Evolutionary conservation across 306 rosid genomes (phyloP).

Genomic region (Rosa lucieae): DNA sequence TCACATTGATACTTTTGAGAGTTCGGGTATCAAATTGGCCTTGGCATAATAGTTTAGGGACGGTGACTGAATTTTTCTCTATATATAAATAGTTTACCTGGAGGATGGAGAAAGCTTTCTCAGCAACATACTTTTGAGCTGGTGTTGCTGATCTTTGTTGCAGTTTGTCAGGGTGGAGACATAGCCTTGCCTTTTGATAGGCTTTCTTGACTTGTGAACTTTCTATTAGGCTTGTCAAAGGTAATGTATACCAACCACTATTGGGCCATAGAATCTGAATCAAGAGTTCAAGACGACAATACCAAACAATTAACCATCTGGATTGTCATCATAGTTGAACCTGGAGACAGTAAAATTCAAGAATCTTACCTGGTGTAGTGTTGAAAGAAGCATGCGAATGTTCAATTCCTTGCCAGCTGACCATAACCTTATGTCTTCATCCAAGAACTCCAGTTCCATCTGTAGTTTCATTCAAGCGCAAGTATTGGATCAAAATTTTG

Average conservation of each 20-base stretch:
- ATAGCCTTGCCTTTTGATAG: conserved; percentile 85
- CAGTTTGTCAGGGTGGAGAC: conserved; percentile 90
- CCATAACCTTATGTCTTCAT: conserved; percentile 75
- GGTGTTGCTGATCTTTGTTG: conserved; percentile 88
- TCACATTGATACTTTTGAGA: no score
- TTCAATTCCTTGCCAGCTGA: conserved; percentile 78
- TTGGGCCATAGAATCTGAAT: conserved; percentile 69
- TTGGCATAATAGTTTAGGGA: no score
- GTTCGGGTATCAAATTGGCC: no score
- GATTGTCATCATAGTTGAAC: neutral
- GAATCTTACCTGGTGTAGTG: conserved; percentile 66
- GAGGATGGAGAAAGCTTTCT: conserved; percentile 73
- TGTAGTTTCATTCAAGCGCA: conserved; percentile 20
- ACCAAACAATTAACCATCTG: conserved; percentile 29
- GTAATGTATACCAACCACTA: conserved; percentile 72
- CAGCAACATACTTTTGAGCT: conserved; percentile 68
- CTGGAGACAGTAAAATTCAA: neutral
- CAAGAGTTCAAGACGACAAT: conserved; percentile 1
- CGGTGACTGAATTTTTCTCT: no score
- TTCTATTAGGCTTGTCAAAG: conserved; percentile 56
- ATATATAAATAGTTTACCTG: conserved; percentile 45
- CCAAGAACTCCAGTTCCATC: conserved; percentile 58
- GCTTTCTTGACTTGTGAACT: conserved; percentile 75
- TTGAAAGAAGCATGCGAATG: conserved; percentile 75
- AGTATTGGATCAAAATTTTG: conserved; percentile 7